Base-by-base conservation (phyloP, 1,139 yeast genomes). In the Sugiyamaella xylanicola region DNA sequence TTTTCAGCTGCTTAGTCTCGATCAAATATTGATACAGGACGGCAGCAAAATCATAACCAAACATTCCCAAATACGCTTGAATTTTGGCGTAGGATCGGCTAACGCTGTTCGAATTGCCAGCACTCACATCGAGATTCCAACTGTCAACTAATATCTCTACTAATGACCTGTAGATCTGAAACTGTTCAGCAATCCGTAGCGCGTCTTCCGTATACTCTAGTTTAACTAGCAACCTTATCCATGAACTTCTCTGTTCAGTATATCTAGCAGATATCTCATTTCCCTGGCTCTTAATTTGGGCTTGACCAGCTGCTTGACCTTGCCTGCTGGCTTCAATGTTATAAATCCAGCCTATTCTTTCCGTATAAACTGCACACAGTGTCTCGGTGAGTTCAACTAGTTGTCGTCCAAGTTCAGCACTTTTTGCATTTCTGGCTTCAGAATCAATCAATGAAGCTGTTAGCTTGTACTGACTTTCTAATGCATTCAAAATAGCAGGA, bases 21-120 rank as follows among this genome's bases (percentile, higher is more conserved):
- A 87, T 74, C 61, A 83, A 86, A 69, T 81, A 80, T 45, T 78
- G 78, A 69, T 84, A 91, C 39, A 90, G 74, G 1, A 81, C 79
- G 8, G 77, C 68, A 0, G 96, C 95, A 77, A 91, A 91, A 1
- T 72, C 77, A 63, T 85, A 86, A 1, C 85, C 88, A 70, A 81
- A 88, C 48, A 76, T 76, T 21, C 79, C 79, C 65, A 90, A 82
- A 67, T 81, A 87, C 41, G 73, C 71, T 35, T 75, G 75, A 59
- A 86, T 74, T 44, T 48, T 37, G 15, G 70, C 63, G 29, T 66
- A 62, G 11, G 72, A 59, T 9, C 59, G 56, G 4, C 56, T 59
- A 1, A 65, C 67, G 7, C 73, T 68, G 21, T 70, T 70, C n/a
- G 66, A 54, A n/a, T 56, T 62, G 15, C 56, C 57, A 2, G 56